phyloP scores from a whole-genome alignment of 352 stramenopile species.

The Phytophthora meadii region DNA sequence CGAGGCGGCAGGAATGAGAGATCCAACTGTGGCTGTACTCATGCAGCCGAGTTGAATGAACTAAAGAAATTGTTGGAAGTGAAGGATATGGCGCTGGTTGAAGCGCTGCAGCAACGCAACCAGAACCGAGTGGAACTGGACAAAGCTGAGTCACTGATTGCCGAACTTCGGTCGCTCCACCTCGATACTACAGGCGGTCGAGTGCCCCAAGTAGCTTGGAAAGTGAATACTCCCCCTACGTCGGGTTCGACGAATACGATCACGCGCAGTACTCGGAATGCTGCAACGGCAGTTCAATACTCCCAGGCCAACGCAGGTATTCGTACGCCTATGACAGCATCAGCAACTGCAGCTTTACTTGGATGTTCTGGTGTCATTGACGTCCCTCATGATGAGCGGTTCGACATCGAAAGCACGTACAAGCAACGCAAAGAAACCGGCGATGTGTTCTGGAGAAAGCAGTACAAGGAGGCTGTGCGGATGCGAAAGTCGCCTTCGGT shows the following conservation, averaged over 20 bases:
- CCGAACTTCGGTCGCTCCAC: slow-evolving; percentile 44
- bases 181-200: slow-evolving; percentile 26
- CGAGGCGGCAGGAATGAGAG: neutral
- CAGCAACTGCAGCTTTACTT: slow-evolving; percentile 32
- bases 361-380: slow-evolving; percentile 38
- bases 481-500: slow-evolving; percentile 52
- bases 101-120: slow-evolving; percentile 67
- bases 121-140: slow-evolving; percentile 58
- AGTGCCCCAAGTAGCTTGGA: slow-evolving; percentile 34
- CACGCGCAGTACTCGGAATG: slow-evolving; percentile 16
- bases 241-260: neutral
- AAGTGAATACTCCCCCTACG: slow-evolving; percentile 21
- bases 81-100: slow-evolving; percentile 62
- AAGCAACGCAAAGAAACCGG: slow-evolving; percentile 48
- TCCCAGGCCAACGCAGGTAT: slow-evolving; percentile 23
- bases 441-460: slow-evolving; percentile 55
- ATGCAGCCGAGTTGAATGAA: slow-evolving; percentile 40
- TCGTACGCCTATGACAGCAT: slow-evolving; percentile 31
- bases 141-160: slow-evolving; percentile 46
- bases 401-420: slow-evolving; percentile 60
- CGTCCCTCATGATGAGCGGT: slow-evolving; percentile 51
- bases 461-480: slow-evolving; percentile 63
- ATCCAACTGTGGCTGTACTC: slow-evolving; percentile 33
- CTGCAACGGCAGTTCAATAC: slow-evolving; percentile 29
- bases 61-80: slow-evolving; percentile 51